Evolutionary conservation across 805 yeast species (phyloP).

Genomic region (Yarrowia sp.): DNA sequence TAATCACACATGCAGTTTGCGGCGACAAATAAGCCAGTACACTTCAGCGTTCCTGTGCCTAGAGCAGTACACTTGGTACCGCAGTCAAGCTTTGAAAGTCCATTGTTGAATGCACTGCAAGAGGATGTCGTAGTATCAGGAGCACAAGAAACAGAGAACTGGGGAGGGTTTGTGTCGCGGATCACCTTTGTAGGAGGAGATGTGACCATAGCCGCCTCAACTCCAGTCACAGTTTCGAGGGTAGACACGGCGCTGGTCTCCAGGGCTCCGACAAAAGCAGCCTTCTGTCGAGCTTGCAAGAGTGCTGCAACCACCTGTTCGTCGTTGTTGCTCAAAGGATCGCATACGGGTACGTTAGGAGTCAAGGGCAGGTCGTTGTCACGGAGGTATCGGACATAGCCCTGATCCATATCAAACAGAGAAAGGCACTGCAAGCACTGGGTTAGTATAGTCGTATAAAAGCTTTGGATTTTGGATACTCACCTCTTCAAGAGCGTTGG

Average conservation of each 20-base stretch:
- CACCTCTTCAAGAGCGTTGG: neutral
- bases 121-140: neutral
- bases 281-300: neutral
- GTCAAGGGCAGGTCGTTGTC: neutral
- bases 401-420: neutral
- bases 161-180: neutral
- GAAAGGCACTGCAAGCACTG: slow-evolving; percentile 15
- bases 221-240: too few relatives aligned
- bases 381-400: neutral
- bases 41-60: neutral
- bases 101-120: neutral
- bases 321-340: neutral
- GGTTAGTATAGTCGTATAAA: neutral
- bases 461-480: neutral
- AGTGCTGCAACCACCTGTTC: neutral
- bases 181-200: neutral
- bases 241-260: neutral
- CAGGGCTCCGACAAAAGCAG: neutral
- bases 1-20: neutral
- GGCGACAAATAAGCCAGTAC: neutral
- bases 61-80: neutral
- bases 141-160: neutral
- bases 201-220: neutral
- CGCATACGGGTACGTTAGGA: neutral
- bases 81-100: neutral